phyloP scores from a whole-genome alignment of 805 yeast genomes.

The Yarrowia sp. region DNA sequence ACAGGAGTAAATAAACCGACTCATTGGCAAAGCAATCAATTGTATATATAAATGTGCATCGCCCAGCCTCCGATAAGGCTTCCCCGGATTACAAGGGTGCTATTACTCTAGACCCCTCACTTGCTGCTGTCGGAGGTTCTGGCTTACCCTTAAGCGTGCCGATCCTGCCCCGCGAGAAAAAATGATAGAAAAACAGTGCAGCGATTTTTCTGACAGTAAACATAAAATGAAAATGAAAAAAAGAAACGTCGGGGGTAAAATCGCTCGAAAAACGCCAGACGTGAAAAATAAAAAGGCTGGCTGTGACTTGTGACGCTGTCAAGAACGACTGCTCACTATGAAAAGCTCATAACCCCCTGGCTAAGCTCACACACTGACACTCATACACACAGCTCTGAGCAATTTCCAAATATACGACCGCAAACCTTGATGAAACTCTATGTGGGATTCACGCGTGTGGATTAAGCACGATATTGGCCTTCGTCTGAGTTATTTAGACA shows the following conservation, averaged over 20 bases:
- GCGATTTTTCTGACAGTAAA: background rate
- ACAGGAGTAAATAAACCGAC: background rate
- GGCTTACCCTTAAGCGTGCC: background rate
- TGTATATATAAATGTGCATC: too few species aligned
- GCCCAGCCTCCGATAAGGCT: too few species aligned
- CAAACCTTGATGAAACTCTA: background rate
- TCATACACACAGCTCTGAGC: background rate
- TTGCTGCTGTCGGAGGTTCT: background rate
- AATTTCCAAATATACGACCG: background rate
- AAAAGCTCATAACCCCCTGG: too few species aligned
- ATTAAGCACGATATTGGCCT: background rate
- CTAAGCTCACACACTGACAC: too few species aligned
- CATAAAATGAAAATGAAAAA: background rate
- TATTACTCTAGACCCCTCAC: background rate
- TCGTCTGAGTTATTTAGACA: background rate
- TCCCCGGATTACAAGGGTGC: too few species aligned
- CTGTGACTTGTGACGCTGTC: too few species aligned
- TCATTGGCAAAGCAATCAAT: too few species aligned
- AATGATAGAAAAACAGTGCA: background rate
- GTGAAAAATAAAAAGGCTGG: too few species aligned
- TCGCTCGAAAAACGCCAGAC: too few species aligned
- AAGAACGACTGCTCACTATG: too few species aligned
- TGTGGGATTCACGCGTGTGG: background rate
- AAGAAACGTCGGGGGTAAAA: too few species aligned
- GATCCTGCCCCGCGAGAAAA: slow-evolving; percentile 17